Base-by-base conservation (phyloP, 768 basidiomycete genomes). In the Calocybe indica region DNA sequence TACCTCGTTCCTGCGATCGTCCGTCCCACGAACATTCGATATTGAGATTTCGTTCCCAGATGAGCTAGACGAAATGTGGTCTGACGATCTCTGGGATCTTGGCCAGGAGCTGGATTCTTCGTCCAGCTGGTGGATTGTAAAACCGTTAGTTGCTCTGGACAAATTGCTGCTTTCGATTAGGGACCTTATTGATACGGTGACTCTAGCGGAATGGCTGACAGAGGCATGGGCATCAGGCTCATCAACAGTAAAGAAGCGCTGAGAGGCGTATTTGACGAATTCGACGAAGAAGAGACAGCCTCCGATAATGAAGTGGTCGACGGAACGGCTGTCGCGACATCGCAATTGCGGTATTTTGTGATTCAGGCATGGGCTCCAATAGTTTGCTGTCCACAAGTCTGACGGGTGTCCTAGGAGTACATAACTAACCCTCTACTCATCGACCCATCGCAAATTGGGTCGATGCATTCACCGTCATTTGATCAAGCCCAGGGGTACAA, bases 331-430 rank as follows among this genome's bases (percentile, higher is more conserved):
- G 79, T 97, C 4, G 73, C 82, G 46, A 86, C 83, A 9, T 92
- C 90, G 7, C 95, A 96, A 55, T 73, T 99, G 38, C 79, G 95
- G 22, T 91, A 97, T 64, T 99, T 97, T 64, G 92, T 99, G 12
- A 82, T 97, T 34, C 96, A 98, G 82, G 95, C 92, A 52, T 22
- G 22, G 52, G 60, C 53, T 7, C 52, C 43, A 38, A 11, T 10
- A 28, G 12, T 49, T 22, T 50, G 22, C 22, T 4, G 32, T 37
- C 9, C 15, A 36, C 8, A 7, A 28, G 13, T 13, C 44, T 29
- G 11, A 43, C 12, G 42, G 14, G 38, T 34, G 12, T 41, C 6
- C 35, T 54, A 99, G 94, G 91, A 96, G 70, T 98, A 99, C 64
- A 64, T 97, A 5, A 60, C 73, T 14, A 71, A 72, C 10, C 94